Evolutionary conservation across 345 rosid genomes (phyloP), one percentile per base, ranked within the genome.

Genomic region (Corchorus capsularis): DNA sequence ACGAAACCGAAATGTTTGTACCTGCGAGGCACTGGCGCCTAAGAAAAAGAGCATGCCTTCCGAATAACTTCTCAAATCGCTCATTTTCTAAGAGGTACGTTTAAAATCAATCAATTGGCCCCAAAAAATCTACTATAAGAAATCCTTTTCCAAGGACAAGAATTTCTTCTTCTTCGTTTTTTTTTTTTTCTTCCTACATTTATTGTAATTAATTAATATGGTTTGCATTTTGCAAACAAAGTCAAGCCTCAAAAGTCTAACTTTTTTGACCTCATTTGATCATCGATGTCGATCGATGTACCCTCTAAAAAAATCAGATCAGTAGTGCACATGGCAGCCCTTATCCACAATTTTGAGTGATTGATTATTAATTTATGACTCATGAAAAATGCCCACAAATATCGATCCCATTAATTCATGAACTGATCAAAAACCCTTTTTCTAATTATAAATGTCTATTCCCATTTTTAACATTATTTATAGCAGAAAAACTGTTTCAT

Each of bases 31-130:
- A 72, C 47, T 12, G 72, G 71, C 57, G 39, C 1, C 20, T 71
- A 8, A 53, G 72, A 53, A 27, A 27, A 27, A 71, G 56, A 32
- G 4, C 15, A 8, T 0, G 16, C 20, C 5, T 10, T n/a, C 13
- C 5, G 8, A 45, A 64, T 14, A 19, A 6, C 34, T 77, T 54
- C 47, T 32, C 64, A 50, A 16, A 52, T 77, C 3, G 49, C 56
- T 71, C 76, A 59, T 22, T 59, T 22, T 71, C 76, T 19, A 43
- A 54, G 22, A 78, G 77, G 77, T 78, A 57, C 3, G 27, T 27
- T 7, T 16, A 37, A 10, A 12, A n/a, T 6, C 19, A 27, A 27
- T 27, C 27, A 27, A 27, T 27, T 27, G 27, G 27, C 27, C 27
- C 27, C 27, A 27, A 27, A 54, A 6, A 17, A n/a, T 0, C 6